Base-by-base conservation (phyloP, 2,329 filamentous ascomycete species). In the Ceratocystis cacaofunesta region DNA sequence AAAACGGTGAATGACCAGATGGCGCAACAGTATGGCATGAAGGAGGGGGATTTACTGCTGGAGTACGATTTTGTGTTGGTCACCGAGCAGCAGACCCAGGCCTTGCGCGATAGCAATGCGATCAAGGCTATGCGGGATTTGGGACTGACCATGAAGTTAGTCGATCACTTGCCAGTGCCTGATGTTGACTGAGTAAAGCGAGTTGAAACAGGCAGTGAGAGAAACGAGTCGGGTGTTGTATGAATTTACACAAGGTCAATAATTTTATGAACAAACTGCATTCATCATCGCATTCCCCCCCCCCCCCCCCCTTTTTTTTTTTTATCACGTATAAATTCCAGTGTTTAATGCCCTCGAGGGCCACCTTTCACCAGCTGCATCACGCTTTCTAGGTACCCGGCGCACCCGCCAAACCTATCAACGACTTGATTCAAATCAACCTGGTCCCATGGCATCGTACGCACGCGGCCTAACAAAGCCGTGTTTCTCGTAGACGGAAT, bases 401-500 rank as follows among this genome's bases (percentile, higher is more conserved):
- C 76, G 1, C 80, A 78, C n/a, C 82, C 82, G 12, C 81, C 82
- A 70, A 83, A 81, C 67, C 77, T 78, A 12, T 71, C 69, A 15
- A 85, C 70, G 22, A 87, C 70, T 1, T 73, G 72, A 12, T 74
- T 66, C 25, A 83, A 70, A 61, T 81, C 75, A 4, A 78, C 69
- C 8, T 76, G 70, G 2, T 70, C 70, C 0, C 66, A 55, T 0
- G 68, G 60, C 61, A 68, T 70, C 3, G 70, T 72, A 61, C 75
- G 74, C 55, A 72, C 75, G 41, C 89, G 81, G 3, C 92, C 92
- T 50, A 97, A 73, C 36, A 99, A 78, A 0, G 86, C 90, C 19
- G 86, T 85, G 74, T 97, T 97, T 68, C 94, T 80, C 48, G 92
- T 96, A 73, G 89, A 95, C 0, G 94, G 94, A 68, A 99, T 97